Evolutionary conservation across 331 rosid species (phyloP).

Genomic region (Arachis monticola): DNA sequence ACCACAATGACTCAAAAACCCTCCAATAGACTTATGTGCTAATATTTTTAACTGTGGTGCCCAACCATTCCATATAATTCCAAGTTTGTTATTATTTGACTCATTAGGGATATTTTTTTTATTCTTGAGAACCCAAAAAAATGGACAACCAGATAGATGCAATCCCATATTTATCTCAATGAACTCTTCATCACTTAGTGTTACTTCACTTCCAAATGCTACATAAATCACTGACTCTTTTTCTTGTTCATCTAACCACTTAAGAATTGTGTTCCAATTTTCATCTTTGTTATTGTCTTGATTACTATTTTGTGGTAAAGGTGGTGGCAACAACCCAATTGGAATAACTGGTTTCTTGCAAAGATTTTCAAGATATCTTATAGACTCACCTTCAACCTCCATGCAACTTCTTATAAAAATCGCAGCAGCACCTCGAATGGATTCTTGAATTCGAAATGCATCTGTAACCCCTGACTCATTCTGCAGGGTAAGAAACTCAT

Average conservation of each 20-base stretch:
- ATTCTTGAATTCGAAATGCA: neutral
- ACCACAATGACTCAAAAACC: conserved; percentile 27
- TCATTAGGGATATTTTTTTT: neutral
- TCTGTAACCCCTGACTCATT: conserved; percentile 30
- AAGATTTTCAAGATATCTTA: neutral
- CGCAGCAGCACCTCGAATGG: neutral
- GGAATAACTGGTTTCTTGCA: conserved; percentile 28
- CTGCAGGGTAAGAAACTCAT: neutral
- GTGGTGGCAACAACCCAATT: conserved; percentile 33
- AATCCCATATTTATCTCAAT: conserved; percentile 2
- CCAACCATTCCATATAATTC: conserved; percentile 10
- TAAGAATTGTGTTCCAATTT: conserved; percentile 5
- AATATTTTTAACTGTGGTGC: conserved; percentile 14
- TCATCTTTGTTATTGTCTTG: conserved; percentile 6
- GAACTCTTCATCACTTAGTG: conserved; percentile 7
- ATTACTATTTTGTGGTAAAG: neutral
- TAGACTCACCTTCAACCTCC: conserved; percentile 31
- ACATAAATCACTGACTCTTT: conserved; percentile 30
- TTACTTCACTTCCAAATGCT: conserved; percentile 36
- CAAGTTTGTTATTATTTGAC: neutral
- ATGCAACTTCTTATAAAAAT: conserved; percentile 4
- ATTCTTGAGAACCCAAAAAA: conserved; percentile 3
- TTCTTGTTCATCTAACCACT: conserved; percentile 40
- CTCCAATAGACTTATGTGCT: conserved; percentile 19
- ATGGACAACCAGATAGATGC: conserved; percentile 15